Percentiles rank a stretch among this genome's conserved stretches.
Evolutionary conservation across 129 eudicot species (phyloP).

Genomic region (Silybum marianum): DNA sequence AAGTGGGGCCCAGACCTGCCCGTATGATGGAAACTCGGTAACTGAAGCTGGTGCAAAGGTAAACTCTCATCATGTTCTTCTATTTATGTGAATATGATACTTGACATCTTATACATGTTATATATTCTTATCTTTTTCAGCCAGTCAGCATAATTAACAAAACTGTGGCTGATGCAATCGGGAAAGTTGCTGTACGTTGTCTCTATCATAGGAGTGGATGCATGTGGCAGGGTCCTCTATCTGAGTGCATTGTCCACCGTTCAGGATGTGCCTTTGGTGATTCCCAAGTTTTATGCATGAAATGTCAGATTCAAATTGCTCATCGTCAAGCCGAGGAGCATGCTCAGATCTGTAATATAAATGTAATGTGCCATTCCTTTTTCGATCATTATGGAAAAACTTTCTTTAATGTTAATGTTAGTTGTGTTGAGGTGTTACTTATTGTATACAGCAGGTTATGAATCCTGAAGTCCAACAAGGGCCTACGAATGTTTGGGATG

Average conservation of each 20-base stretch:
- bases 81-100: background rate
- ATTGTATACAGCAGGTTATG: conserved; percentile 40
- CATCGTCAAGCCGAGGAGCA: conserved; percentile 98
- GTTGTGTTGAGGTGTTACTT: background rate
- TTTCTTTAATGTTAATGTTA: background rate
- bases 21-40: conserved; percentile 91
- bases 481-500: conserved; percentile 31
- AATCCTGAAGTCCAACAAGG: conserved; percentile 48
- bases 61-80: background rate
- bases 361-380: conserved; percentile 28
- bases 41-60: conserved; percentile 93
- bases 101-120: background rate
- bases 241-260: conserved; percentile 79
- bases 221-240: conserved; percentile 87
- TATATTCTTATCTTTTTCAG: conserved; percentile 40
- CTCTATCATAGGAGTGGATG: conserved; percentile 93
- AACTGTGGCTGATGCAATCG: conserved; percentile 72
- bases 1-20: conserved; percentile 78
- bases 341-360: conserved; percentile 83
- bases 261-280: conserved; percentile 81
- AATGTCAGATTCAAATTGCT: conserved; percentile 84
- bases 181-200: conserved; percentile 80
- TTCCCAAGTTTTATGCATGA: conserved; percentile 86
- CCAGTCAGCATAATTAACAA: conserved; percentile 75
- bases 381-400: background rate